Evolutionary conservation across 2,329 filamentous ascomycete species (phyloP), one percentile per base, ranked within the genome.

Genomic region (Lachnellula willkommii): DNA sequence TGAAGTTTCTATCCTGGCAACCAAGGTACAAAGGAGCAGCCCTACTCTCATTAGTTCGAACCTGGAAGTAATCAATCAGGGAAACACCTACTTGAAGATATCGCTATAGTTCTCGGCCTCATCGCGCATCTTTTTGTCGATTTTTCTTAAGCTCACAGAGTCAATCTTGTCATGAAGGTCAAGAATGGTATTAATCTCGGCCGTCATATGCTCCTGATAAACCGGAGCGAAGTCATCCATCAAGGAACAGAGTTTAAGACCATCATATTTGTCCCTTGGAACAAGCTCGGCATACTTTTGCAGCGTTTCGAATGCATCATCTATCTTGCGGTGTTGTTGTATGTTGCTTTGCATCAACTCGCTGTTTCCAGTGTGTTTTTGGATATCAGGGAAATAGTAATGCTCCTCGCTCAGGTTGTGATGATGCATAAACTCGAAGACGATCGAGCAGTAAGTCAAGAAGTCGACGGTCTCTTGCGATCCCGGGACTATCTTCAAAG

Each of bases 401-500:
- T 46, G 55, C 50, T 74, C 72, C 53, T 74, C 72, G 37, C 63
- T 57, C 1, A 60, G 50, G 54, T 73, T 71, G 55, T 73, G 72
- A 55, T 72, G 69, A 39, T 72, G 60, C 5, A 74, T 67, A 40
- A 64, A 64, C 6, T 61, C 60, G 37, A 59, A 63, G 39, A 66
- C 68, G 15, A 70, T 66, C 17, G 60, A 61, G 68, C 70, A 74
- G 11, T 66, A 67, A 2, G 60, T 55, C 7, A 69, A 61, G 55
- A 69, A 71, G 11, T 66, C 60, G 22, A 68, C 61, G 14, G 71
- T 60, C 46, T 70, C 65, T n/a, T 60, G 51, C 5, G 69, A 63
- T 58, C 66, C 56, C 12, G 56, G 52, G 46, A 50, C 1, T 26
- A 67, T 57, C 45, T 65, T 50, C 45, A 63, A 60, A 46, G 65